Percentiles rank a stretch among this genome's conserved stretches.
Conservation (phyloP, 129 eudicot genomes). For the carrot (Daucus carota) region DNA sequence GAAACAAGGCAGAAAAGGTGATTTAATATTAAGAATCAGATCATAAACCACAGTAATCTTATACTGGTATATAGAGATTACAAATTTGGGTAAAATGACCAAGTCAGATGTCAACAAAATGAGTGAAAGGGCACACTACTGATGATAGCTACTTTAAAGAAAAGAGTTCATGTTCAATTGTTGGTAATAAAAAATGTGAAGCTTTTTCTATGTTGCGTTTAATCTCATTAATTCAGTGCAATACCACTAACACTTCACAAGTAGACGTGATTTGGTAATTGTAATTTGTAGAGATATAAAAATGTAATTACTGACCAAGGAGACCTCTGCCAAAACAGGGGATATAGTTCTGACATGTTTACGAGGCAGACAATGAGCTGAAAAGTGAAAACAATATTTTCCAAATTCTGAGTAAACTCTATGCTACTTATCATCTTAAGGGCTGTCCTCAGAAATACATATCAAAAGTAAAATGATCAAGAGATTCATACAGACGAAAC, state of each 20-base stretch:
- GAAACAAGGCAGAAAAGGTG: not conserved
- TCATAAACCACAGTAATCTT: not conserved
- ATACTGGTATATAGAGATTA: not conserved
- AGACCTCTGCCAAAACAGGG: not conserved
- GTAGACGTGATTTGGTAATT: not conserved
- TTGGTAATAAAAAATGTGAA: not conserved
- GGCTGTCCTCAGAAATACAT: slow-evolving; percentile 1
- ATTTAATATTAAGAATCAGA: too few relatives aligned
- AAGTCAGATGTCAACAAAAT: not conserved
- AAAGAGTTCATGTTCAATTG: not conserved
- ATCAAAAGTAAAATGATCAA: slow-evolving; percentile 7
- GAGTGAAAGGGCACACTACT: not conserved
- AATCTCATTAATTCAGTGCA: not conserved
- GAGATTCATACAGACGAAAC: not conserved
- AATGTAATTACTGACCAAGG: not conserved
- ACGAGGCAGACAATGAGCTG: not conserved
- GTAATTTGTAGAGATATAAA: not conserved
- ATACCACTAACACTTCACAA: not conserved
- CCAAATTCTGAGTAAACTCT: not conserved
- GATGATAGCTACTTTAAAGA: not conserved
- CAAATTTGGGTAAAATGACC: not conserved
- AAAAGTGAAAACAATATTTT: not conserved
- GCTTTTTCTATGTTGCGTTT: not conserved
- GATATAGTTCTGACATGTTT: not conserved
- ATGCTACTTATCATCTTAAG: not conserved